Base-by-base conservation (phyloP, 345 rosid genomes). In the Camelina sativa region DNA sequence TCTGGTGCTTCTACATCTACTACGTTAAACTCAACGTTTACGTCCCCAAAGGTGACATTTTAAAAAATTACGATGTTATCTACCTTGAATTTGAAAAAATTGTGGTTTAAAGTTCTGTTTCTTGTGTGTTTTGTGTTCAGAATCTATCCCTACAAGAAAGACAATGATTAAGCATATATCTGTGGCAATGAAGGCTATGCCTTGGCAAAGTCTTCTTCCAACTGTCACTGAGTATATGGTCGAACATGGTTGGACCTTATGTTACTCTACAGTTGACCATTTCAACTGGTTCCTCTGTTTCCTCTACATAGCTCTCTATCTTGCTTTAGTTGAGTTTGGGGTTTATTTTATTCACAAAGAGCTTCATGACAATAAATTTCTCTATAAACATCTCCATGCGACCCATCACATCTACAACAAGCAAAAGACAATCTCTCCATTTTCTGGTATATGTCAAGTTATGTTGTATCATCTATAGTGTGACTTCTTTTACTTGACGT, bases 351-450 rank as follows among this genome's bases (percentile, higher is more conserved):
- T 89, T 94, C 96, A 95, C 41, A 79, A 88, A 74, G 86, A 83
- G 84, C 75, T 90, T 71, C 97, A 95, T 71, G 97, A 95, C 82
- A 86, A 87, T 38, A 92, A 90, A 53, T 89, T 72, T 94, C 79
- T 95, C 8, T 95, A 95, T 83, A 92, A 89, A 65, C 80, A 88
- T 70, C 83, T 95, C 63, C 97, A 90, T 73, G 91, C 87, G 10
- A 84, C 90, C 6, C 97, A 95, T 63, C 99, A 92, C 63, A 85
- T 87, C 74, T 95, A 87, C 85, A 95, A 92, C 84, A 95, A 92
- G 87, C 91, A 90, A 81, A 92, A 89, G 62, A 95, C 93, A 47
- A 89, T 92, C 25, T 95, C 97, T 57, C 97, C 93, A 6, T 95
- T 90, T 82, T 97, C 96, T 7, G 97, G 99, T 94, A 82, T 25